Evolutionary conservation across 345 rosid genomes (phyloP).

Genomic region (Gossypium longicalyx): DNA sequence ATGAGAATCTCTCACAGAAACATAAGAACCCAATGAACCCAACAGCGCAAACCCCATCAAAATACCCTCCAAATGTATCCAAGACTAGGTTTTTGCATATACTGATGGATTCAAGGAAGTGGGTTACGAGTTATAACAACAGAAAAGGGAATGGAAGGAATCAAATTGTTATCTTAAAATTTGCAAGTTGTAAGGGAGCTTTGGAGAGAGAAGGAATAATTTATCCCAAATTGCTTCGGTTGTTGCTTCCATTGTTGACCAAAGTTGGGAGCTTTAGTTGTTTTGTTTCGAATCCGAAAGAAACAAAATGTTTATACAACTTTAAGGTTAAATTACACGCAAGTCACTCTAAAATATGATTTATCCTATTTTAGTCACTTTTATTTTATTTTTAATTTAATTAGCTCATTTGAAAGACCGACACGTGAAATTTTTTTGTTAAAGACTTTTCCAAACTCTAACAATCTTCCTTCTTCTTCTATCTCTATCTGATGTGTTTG

Average conservation of each 20-base stretch:
- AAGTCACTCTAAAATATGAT: too few relatives aligned
- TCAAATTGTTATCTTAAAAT: not conserved
- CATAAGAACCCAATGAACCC: constrained; percentile 35
- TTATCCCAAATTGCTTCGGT: not conserved
- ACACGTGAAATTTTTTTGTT: too few relatives aligned
- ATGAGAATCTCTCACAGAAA: constrained; percentile 22
- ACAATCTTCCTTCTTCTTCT: too few relatives aligned
- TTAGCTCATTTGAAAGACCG: too few relatives aligned
- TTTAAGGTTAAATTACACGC: too few relatives aligned
- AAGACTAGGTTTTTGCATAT: not conserved
- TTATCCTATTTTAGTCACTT: too few relatives aligned
- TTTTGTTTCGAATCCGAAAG: not conserved
- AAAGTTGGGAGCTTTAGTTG: not conserved
- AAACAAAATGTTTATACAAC: not conserved
- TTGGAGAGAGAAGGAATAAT: not conserved
- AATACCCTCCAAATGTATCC: constrained; percentile 7
- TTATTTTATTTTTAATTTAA: too few relatives aligned
- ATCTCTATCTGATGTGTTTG: too few relatives aligned
- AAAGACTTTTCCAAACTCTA: too few relatives aligned
- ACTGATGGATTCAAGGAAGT: not conserved
- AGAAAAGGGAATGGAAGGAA: not conserved
- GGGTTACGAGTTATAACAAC: not conserved
- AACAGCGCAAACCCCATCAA: constrained; percentile 44
- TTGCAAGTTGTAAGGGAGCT: not conserved
- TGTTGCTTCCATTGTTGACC: not conserved